phyloP scores from a whole-genome alignment of 2,329 filamentous ascomycete species.

The Fonsecaea monophora region DNA sequence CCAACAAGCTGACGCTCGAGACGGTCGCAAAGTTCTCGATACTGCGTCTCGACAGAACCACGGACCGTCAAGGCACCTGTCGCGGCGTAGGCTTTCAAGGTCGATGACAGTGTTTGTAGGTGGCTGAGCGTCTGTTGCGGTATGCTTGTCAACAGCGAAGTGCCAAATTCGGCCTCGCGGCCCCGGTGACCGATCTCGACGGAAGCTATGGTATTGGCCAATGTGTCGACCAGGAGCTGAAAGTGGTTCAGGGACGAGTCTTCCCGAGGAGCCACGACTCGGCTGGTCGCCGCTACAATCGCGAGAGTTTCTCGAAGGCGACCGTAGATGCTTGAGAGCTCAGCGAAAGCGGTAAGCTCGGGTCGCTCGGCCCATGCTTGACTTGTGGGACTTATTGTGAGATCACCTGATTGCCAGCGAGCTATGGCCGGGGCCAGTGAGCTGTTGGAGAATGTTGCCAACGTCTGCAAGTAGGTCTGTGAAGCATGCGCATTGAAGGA shows the following conservation, averaged over 20 bases:
- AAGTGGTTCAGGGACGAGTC: slow-evolving; percentile 28
- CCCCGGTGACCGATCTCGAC: slow-evolving; percentile 93
- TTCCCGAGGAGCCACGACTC: slow-evolving; percentile 1
- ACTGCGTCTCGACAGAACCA: slow-evolving; percentile 71
- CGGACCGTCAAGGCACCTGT: slow-evolving; percentile 69
- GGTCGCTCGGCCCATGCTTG: slow-evolving; percentile 32
- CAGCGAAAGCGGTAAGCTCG: slow-evolving; percentile 31
- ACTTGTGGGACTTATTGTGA: slow-evolving; percentile 32
- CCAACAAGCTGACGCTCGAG: slow-evolving; percentile 30
- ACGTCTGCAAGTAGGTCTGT: slow-evolving; percentile 43
- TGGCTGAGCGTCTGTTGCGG: slow-evolving; percentile 85
- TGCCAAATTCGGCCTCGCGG: slow-evolving; percentile 72
- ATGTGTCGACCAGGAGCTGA: slow-evolving; percentile 34
- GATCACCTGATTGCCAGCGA: slow-evolving; percentile 33
- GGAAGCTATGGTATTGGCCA: slow-evolving; percentile 74
- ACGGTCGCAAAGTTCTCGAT: slow-evolving; percentile 68
- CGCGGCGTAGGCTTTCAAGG: slow-evolving; percentile 81
- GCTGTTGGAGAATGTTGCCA: slow-evolving; percentile 41
- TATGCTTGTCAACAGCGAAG: slow-evolving; percentile 81
- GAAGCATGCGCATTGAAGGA: slow-evolving; percentile 22
- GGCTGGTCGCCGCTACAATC: slow-evolving; percentile 25
- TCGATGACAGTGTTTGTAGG: slow-evolving; percentile 86
- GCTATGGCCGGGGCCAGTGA: slow-evolving; percentile 32
- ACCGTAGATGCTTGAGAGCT: slow-evolving; percentile 42
- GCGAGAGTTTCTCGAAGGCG: slow-evolving; percentile 36